Evolutionary conservation across 2,329 filamentous ascomycete species (phyloP).

Genomic region (Stagonosporopsis rhizophila): DNA sequence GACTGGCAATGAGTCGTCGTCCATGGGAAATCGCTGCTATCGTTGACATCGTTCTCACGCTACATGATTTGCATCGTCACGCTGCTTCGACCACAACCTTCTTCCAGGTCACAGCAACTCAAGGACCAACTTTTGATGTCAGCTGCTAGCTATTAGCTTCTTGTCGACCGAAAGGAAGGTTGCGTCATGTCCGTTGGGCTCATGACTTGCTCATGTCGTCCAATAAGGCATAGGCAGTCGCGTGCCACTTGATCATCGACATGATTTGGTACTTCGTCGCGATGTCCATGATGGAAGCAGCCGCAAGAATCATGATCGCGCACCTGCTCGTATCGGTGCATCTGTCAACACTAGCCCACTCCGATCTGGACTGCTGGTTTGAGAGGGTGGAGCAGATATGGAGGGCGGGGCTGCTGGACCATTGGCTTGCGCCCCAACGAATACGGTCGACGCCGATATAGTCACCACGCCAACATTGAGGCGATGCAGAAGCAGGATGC

Average conservation of each 20-base stretch:
- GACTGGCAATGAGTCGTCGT: neutral
- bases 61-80: neutral
- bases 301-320: slow-evolving; percentile 1
- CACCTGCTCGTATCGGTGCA: slow-evolving; percentile 8
- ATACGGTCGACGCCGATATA: slow-evolving; percentile 3
- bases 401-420: slow-evolving; percentile 11
- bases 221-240: slow-evolving; percentile 6
- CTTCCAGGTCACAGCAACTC: neutral
- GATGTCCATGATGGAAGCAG: neutral
- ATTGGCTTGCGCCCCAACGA: slow-evolving; percentile 9
- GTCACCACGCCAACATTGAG: neutral
- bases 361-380: slow-evolving; percentile 3
- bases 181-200: slow-evolving; percentile 9
- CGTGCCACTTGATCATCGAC: slow-evolving; percentile 14
- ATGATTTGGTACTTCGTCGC: slow-evolving; percentile 5
- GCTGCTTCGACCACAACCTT: neutral
- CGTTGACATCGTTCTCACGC: neutral
- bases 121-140: neutral
- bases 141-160: slow-evolving; percentile 13
- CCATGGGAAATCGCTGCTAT: neutral
- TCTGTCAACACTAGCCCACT: slow-evolving; percentile 1
- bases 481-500: neutral
- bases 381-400: slow-evolving; percentile 13
- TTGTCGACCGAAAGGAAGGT: neutral
- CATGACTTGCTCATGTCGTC: slow-evolving; percentile 6